Evolutionary conservation across 371 early-diverging fungal genomes (phyloP), one percentile per base, ranked within the genome.

Genomic region (Coemansia sp.): DNA sequence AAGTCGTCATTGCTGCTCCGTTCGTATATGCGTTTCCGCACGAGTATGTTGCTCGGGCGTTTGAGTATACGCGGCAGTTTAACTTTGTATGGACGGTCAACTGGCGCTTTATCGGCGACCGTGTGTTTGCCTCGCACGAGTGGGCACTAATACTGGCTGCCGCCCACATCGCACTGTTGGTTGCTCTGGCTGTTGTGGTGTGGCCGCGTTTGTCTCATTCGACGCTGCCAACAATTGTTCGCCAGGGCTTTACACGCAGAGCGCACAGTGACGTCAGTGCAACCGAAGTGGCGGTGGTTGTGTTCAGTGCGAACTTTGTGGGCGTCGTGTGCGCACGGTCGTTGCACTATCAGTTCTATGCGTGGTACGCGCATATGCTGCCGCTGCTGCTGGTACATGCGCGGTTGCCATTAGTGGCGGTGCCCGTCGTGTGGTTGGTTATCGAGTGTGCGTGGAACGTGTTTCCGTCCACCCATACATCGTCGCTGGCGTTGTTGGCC

Each of bases 281-380:
- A 25, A 33, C 47, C 14, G 72, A 75, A 48, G 54, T 62, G 3
- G 21, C 90, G 14, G 82, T 56, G 11, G 72, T 78, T 37, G 80
- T 95, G 84, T 94, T 93, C 67, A 87, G 89, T 0, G 84, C 86
- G 57, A 95, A 95, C 78, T 87, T 95, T 64, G 89, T 94, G 30
- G 96, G 97, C 16, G 88, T 97, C 47, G 67, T 90, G 0, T 95
- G 91, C 79, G 90, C 95, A 3, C 84, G 97, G 28, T 88, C 93
- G 1, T 81, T 97, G 65, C 97, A 97, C 72, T 95, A 94, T 75
- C 96, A 96, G 82, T 97, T 97, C 71, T 96, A 93, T 68, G 86
- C 93, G 2, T 97, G 97, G 97, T 97, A 96, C 75, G 91, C 83
- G 59, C 89, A 90, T 77, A 86, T 88, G 20, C 53, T 96, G 42